phyloP scores from a whole-genome alignment of 352 stramenopile species.

The Ophiocytium majus region DNA sequence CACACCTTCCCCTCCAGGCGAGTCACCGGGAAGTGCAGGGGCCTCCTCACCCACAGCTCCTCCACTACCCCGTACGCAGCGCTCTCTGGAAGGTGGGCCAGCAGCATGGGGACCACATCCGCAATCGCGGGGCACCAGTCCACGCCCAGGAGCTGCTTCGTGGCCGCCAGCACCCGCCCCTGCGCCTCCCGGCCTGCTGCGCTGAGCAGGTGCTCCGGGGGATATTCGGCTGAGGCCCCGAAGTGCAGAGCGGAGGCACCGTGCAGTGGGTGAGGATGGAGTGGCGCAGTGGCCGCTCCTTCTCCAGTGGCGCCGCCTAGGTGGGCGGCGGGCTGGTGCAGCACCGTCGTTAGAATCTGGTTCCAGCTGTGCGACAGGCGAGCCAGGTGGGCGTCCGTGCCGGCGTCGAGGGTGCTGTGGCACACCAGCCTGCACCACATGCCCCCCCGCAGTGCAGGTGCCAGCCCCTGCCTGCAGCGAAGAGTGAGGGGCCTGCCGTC shows the following conservation, averaged over 20 bases:
- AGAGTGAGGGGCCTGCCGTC: not conserved
- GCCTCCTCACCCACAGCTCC: constrained; percentile 32
- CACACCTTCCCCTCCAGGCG: too few relatives aligned
- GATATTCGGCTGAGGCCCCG: not conserved
- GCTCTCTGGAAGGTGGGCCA: constrained; percentile 44
- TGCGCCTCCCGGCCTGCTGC: constrained; percentile 21
- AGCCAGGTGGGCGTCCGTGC: not conserved
- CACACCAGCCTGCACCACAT: not conserved
- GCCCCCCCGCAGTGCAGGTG: not conserved
- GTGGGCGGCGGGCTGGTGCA: not conserved
- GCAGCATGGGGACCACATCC: constrained; percentile 32
- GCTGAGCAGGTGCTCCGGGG: not conserved
- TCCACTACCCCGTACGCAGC: constrained; percentile 43
- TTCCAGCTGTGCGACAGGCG: not conserved
- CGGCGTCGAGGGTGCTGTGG: not conserved
- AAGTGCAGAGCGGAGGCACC: not conserved
- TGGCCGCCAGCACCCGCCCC: constrained; percentile 31
- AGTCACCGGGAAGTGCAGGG: constrained; percentile 36
- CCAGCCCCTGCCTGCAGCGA: not conserved
- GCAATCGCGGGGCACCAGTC: constrained; percentile 36
- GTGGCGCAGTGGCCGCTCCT: not conserved
- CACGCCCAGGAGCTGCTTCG: constrained; percentile 42
- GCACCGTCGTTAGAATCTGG: not conserved
- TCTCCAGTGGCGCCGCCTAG: not conserved
- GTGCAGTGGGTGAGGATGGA: not conserved